Conservation (phyloP, 83 land plant genomes). For the Picea mariana region DNA sequence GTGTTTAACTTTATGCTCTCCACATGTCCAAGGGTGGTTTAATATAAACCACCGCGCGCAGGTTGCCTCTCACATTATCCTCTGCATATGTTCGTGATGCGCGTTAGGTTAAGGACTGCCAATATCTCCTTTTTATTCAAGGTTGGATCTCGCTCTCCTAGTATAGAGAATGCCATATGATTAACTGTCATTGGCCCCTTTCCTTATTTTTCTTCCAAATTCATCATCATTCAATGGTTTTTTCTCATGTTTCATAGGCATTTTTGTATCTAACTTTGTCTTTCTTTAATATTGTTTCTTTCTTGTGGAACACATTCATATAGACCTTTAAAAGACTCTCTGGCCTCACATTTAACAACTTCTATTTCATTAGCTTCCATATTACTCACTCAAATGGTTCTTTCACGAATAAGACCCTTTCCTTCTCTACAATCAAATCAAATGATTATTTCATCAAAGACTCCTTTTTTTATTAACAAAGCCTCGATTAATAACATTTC, state of each 20-base stretch:
- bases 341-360: neutral
- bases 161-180: conserved; percentile 42
- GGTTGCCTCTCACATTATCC: no score
- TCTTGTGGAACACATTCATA: neutral
- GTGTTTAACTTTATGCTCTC: no score
- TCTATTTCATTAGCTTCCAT: neutral
- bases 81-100: no score
- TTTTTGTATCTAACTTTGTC: neutral
- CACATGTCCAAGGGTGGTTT: no score
- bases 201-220: conserved; percentile 68
- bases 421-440: no score
- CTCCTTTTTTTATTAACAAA: no score
- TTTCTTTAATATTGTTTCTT: neutral
- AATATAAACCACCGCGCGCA: no score
- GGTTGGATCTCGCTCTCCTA: neutral
- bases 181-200: conserved; percentile 65
- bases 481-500: no score
- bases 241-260: neutral
- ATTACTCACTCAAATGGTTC: neutral
- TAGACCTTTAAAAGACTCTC: neutral
- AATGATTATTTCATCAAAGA: no score
- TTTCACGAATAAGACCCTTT: no score
- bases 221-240: conserved; percentile 46
- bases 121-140: no score
- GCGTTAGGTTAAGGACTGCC: no score